Percentiles rank a stretch among this genome's conserved stretches.
These are phyloP conservation scores for Sclerotinia nivalis DNA, from an alignment of 2,329 filamentous ascomycete species.

Conservation along the genomic window DNA sequence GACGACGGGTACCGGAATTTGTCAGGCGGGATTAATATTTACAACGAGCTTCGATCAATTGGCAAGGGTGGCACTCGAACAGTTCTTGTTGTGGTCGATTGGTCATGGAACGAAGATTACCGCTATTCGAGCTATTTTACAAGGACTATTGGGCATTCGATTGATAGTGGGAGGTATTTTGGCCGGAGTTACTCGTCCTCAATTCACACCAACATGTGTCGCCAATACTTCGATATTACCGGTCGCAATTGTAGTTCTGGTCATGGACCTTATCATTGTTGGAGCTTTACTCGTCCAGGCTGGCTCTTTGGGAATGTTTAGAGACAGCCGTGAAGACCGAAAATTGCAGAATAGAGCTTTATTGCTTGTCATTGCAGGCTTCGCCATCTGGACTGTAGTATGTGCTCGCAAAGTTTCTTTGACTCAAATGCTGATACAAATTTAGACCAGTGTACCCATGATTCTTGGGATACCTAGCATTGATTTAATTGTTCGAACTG, in stretches of 20 bases:
- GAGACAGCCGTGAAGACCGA: constrained; percentile 27
- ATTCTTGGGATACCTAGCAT: constrained; percentile 38
- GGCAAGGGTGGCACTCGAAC: constrained; percentile 39
- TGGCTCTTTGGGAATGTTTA: constrained; percentile 33
- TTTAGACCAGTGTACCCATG: constrained; percentile 40
- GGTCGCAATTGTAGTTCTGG: constrained; percentile 38
- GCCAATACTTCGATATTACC: constrained; percentile 38
- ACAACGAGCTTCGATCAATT: constrained; percentile 41
- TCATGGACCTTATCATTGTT: constrained; percentile 39
- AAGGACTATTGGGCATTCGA: constrained; percentile 37
- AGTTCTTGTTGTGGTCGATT: constrained; percentile 42
- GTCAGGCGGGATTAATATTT: constrained; percentile 38
- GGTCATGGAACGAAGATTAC: constrained; percentile 37
- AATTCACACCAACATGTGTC: constrained; percentile 40
- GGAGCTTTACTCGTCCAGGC: constrained; percentile 35
- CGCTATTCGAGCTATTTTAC: constrained; percentile 34
- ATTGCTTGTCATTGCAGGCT: constrained; percentile 35
- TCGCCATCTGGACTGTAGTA: constrained; percentile 40
- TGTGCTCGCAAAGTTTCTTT: constrained; percentile 9
- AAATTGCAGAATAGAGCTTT: constrained; percentile 36
- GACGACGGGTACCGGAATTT: constrained; percentile 29
- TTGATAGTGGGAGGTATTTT: constrained; percentile 38
- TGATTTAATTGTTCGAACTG: constrained; percentile 37
- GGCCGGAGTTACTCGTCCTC: constrained; percentile 39
- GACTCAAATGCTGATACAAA: constrained; percentile 27